These are phyloP conservation scores for Auxenochlorella pyrenoidosa DNA, from an alignment of 139 green algal species.

Conservation along the genomic window DNA sequence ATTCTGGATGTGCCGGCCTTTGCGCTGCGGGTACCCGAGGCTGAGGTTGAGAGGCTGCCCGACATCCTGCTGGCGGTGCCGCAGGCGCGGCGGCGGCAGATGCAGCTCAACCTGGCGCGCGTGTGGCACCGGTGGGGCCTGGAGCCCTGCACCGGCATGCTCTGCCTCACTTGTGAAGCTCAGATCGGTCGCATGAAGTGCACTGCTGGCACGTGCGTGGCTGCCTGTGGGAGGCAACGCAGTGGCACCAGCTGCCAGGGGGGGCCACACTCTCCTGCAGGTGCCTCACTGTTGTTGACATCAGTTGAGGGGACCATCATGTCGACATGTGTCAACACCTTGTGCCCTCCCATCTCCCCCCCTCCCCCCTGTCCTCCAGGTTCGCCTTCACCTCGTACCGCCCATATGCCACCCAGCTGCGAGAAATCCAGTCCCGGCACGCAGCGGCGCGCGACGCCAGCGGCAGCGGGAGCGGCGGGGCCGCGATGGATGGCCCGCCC, in stretches of 20 bases:
- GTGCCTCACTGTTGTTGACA: no score
- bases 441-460: neutral
- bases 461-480: neutral
- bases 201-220: no score
- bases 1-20: conserved; percentile 39
- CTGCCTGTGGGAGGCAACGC: no score
- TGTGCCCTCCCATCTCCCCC: no score
- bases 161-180: no score
- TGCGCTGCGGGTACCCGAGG: neutral
- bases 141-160: no score
- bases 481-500: neutral
- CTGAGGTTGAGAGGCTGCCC: conserved; percentile 53
- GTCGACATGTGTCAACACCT: no score
- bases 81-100: conserved; percentile 11
- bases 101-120: conserved; percentile 44
- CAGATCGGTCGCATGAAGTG: no score
- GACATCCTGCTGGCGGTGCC: conserved; percentile 53
- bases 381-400: conserved; percentile 56
- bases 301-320: no score
- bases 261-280: no score
- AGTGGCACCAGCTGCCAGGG: no score
- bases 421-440: conserved; percentile 32
- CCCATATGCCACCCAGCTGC: neutral
- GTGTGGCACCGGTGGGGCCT: conserved; percentile 50
- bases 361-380: neutral